A percentile compares a stretch with the other conserved stretches of the same genome.
Conservation (phyloP, 2,329 filamentous ascomycete species). For the Setomelanomma holmii region DNA sequence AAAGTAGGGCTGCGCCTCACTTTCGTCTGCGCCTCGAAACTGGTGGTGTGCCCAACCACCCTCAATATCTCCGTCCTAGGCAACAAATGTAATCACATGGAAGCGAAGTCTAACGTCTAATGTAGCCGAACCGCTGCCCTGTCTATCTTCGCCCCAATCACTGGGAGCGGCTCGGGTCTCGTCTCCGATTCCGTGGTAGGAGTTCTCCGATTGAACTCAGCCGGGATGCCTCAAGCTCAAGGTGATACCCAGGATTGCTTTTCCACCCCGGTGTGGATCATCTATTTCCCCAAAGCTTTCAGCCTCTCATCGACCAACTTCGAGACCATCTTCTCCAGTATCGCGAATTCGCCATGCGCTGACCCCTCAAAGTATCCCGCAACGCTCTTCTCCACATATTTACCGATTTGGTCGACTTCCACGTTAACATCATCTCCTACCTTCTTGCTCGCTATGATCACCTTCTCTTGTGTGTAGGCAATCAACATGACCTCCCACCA, state of each 20-base stretch:
- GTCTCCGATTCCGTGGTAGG: conserved; percentile 2
- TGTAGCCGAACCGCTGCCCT: neutral
- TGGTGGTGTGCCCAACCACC: conserved; percentile 30
- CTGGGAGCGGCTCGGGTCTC: conserved; percentile 3
- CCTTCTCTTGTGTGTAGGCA: conserved; percentile 91
- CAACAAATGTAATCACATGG: neutral
- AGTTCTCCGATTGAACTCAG: too few relatives aligned
- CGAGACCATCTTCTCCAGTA: conserved; percentile 62
- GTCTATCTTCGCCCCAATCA: neutral
- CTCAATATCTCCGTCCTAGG: conserved; percentile 22
- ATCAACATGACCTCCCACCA: conserved; percentile 98
- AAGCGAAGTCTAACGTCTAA: conserved; percentile 3
- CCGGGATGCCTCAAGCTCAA: too few relatives aligned
- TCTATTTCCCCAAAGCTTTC: conserved; percentile 47
- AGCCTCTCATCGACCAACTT: conserved; percentile 77
- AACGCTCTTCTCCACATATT: conserved; percentile 90
- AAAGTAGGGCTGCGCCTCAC: conserved; percentile 45
- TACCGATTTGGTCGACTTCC: conserved; percentile 87
- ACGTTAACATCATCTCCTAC: conserved; percentile 85
- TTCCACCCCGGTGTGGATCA: neutral
- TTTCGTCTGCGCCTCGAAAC: conserved; percentile 38
- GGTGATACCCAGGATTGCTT: neutral
- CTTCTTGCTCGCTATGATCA: conserved; percentile 81
- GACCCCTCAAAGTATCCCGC: conserved; percentile 74
- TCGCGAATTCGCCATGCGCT: conserved; percentile 59